phyloP scores from a whole-genome alignment of 768 basidiomycete genomes.

The Cubamyces lactineus region DNA sequence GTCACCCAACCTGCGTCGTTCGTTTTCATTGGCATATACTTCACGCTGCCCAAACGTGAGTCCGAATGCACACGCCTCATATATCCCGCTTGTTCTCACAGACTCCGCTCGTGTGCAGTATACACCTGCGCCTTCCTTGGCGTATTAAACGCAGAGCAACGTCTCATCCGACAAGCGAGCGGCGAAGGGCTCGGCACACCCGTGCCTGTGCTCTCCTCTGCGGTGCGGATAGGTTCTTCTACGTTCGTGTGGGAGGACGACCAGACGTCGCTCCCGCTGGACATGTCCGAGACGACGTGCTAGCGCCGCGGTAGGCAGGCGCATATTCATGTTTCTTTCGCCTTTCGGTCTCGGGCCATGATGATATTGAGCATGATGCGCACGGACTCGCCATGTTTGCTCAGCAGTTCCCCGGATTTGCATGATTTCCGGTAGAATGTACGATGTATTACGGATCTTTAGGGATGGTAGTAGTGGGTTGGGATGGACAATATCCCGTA shows the following conservation, averaged over 20 bases:
- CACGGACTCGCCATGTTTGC: no score
- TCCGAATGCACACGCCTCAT: background rate
- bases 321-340: no score
- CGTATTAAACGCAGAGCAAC: constrained; percentile 14
- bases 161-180: background rate
- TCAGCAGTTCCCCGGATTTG: no score
- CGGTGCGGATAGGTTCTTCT: constrained; percentile 7
- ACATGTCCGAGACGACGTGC: background rate
- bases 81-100: background rate
- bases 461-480: no score
- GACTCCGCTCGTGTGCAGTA: background rate
- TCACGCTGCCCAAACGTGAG: constrained; percentile 7
- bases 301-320: background rate
- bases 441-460: no score
- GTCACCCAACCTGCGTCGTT: background rate
- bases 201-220: constrained; percentile 7
- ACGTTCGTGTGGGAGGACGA: background rate
- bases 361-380: no score
- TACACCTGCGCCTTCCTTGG: constrained; percentile 13
- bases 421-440: no score
- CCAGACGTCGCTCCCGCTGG: background rate
- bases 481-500: no score
- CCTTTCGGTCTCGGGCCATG: no score
- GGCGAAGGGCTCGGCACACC: background rate
- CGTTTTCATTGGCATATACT: constrained; percentile 8